Evolutionary conservation across 352 stramenopile species (phyloP).

Genomic region (Pythium periplocum): DNA sequence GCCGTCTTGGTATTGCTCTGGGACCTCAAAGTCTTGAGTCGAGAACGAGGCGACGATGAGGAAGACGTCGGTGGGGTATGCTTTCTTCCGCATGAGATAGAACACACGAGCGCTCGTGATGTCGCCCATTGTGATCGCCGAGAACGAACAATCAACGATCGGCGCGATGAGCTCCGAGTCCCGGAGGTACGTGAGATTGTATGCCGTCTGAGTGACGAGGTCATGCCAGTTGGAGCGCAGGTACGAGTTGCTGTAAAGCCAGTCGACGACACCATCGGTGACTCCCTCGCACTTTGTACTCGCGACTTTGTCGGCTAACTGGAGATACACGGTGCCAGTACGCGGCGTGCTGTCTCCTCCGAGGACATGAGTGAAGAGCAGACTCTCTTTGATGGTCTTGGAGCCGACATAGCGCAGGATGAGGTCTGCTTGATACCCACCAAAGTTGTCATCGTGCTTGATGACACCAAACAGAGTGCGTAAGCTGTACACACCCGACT

Average conservation of each 20-base stretch:
- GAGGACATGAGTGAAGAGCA: conserved; percentile 20
- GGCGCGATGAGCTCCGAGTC: conserved; percentile 36
- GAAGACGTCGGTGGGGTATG: conserved; percentile 10
- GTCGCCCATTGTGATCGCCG: conserved; percentile 13
- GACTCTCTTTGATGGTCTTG: not conserved
- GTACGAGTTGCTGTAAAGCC: conserved; percentile 28
- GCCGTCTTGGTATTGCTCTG: conserved; percentile 4
- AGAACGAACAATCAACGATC: conserved; percentile 35
- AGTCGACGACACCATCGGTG: not conserved
- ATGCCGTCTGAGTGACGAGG: conserved; percentile 20
- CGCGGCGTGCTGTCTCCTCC: conserved; percentile 22
- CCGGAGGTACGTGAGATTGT: conserved; percentile 27
- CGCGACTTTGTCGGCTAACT: not conserved
- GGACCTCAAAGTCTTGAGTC: conserved; percentile 16
- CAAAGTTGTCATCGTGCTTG: too few relatives aligned
- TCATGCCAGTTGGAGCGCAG: conserved; percentile 22
- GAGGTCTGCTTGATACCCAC: not conserved
- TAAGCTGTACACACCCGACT: too few relatives aligned
- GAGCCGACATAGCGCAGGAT: not conserved
- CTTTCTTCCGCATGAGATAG: conserved; percentile 15
- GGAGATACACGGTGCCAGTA: conserved; percentile 30
- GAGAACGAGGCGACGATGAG: conserved; percentile 15
- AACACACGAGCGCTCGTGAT: conserved; percentile 3
- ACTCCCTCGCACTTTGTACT: conserved; percentile 15
- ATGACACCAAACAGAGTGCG: too few relatives aligned